Evolutionary conservation across 306 rosid genomes (phyloP), one percentile per base, ranked within the genome.

Genomic region (Malus sylvestris): DNA sequence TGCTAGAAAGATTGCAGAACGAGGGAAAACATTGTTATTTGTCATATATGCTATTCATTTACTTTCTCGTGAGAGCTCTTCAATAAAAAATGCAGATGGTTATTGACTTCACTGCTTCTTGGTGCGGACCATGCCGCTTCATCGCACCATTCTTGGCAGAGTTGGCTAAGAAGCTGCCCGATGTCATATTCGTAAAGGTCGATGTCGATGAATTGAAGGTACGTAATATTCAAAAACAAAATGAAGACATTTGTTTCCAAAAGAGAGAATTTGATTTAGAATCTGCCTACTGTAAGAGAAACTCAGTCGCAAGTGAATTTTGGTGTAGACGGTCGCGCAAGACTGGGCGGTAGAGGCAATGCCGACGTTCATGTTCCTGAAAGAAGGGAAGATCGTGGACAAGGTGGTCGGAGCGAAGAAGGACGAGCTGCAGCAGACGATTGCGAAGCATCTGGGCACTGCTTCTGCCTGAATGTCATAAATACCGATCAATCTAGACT

Each of bases 291-390:
- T 2, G 55, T 49, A 15, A 5, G 55, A 49, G 55, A 35, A 22
- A 53, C 30, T 74, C 30, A 74, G 30, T 25, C 13, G 33, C 16
- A 58, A 15, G 42, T 23, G n/a, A 3, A 53, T 60, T 63, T 60
- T 72, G 19, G 52, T 40, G 88, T 86, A 95, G 99, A 22, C 84
- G 38, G 93, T 92, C 51, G 93, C 98, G 73, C 83, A 83, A 67
- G 99, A 96, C 76, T 92, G 96, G 97, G 97, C 96, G n/a, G 86
- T 92, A 80, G 97, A 96, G 83, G 93, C 97, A 78, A 92, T 96
- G 99, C 98, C 98, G 1, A 91, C 98, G 3, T 96, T 96, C 85
- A 82, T 92, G 88, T 88, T 96, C 71, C 67, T 92, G 88, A 92
- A 92, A 82, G 97, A 92, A 71, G 98, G 98, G 61, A 84, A 73